Percentiles rank a stretch among this genome's conserved stretches.
Evolutionary conservation across 257 asterid species (phyloP).

Genomic region (Anisodus acutangulus): DNA sequence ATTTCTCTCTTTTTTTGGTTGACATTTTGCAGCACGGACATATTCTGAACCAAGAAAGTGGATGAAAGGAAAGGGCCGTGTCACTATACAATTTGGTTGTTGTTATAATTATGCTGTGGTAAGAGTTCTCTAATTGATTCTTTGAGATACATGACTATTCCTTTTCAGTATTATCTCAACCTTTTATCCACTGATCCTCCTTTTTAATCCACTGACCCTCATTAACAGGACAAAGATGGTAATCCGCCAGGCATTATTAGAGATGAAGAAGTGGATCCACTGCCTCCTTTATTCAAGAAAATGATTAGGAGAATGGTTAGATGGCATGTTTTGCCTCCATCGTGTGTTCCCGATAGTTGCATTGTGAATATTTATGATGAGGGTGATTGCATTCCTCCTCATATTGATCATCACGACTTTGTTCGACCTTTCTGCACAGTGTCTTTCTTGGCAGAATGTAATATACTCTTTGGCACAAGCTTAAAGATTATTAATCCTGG

Average conservation of each 20-base stretch:
- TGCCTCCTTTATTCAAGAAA: constrained; percentile 65
- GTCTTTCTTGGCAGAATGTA: constrained; percentile 74
- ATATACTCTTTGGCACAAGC: constrained; percentile 74
- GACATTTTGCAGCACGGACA: constrained; percentile 61
- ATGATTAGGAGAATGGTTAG: constrained; percentile 75
- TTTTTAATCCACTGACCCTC: not conserved
- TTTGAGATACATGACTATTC: not conserved
- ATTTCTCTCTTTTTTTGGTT: constrained; percentile 26
- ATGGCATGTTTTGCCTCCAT: constrained; percentile 77
- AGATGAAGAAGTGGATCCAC: constrained; percentile 71
- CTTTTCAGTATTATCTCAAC: not conserved
- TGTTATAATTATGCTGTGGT: constrained; percentile 82
- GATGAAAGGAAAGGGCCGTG: constrained; percentile 93
- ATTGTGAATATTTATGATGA: constrained; percentile 85
- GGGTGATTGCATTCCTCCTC: constrained; percentile 96
- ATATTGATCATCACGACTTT: constrained; percentile 85
- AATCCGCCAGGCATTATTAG: constrained; percentile 83
- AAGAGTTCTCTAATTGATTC: constrained; percentile 23
- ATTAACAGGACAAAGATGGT: constrained; percentile 66
- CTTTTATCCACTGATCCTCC: not conserved
- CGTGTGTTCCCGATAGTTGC: constrained; percentile 88
- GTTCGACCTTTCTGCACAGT: constrained; percentile 87
- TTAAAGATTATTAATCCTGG: constrained; percentile 69
- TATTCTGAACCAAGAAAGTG: constrained; percentile 80
- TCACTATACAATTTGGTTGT: constrained; percentile 88